Conservation (phyloP, 352 stramenopile genomes). For the Phytopythium kandeliae region DNA sequence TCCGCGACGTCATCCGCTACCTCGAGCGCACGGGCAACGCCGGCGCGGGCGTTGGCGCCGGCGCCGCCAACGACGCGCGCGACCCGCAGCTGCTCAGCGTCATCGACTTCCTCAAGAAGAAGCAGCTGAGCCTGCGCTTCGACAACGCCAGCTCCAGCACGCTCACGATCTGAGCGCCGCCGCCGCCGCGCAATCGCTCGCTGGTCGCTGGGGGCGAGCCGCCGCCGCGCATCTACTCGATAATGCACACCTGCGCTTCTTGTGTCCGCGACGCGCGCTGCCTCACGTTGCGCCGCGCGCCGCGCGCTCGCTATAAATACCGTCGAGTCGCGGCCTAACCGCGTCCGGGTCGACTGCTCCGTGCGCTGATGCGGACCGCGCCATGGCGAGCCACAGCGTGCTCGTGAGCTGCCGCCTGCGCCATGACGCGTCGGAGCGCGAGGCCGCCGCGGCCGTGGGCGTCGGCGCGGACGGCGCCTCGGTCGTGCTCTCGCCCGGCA, state of each 20-base stretch:
- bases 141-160: conserved; percentile 81
- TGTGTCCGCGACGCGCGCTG: too few relatives aligned
- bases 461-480: conserved; percentile 2
- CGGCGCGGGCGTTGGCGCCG: not conserved
- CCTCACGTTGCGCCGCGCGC: too few relatives aligned
- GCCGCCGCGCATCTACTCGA: too few relatives aligned
- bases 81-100: conserved; percentile 72
- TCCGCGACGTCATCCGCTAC: conserved; percentile 84
- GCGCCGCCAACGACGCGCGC: conserved; percentile 27
- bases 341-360: too few relatives aligned
- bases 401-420: conserved; percentile 66
- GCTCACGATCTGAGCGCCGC: conserved; percentile 82
- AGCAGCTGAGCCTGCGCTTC: conserved; percentile 82
- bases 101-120: conserved; percentile 86
- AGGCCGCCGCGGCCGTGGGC: not conserved
- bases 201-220: too few relatives aligned
- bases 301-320: too few relatives aligned
- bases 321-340: too few relatives aligned
- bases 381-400: conserved; percentile 32
- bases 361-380: not conserved
- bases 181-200: too few relatives aligned
- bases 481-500: conserved; percentile 6
- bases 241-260: too few relatives aligned
- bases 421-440: not conserved
- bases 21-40: conserved; percentile 65